Base-by-base conservation (phyloP, 192 early-diverging fungal genomes). In the Linnemannia hyalina region DNA sequence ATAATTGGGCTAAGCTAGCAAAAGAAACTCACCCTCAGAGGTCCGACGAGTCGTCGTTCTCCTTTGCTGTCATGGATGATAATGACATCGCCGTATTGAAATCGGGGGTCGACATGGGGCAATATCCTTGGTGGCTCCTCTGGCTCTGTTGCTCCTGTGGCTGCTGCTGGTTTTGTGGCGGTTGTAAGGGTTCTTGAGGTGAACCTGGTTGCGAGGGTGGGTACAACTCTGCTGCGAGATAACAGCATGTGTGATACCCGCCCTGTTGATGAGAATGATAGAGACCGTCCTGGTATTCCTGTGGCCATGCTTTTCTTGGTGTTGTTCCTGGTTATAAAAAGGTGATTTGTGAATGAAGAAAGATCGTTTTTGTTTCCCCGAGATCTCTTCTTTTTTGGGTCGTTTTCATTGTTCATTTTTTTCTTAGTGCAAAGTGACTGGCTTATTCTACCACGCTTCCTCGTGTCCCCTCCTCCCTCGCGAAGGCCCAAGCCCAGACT, bases 11-110 rank as follows among this genome's bases (percentile, higher is more conserved):
- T 11, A 26, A 65, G 0, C 4, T 65, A 20, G 35, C 35, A 35
- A 11, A 52, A 23, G 29, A 70, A 23, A 15, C 26, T 44, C 68
- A 81, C 80, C 63, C 44, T 74, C 36, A 85, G 49, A 26, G 83
- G 83, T 6, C 83, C 83, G 26, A 85, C 6, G 15, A 85, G 55
- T 18, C 70, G 38, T 23, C 83, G 49, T 0, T 85, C 83, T 20
- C 83, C 83, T 29, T 85, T 85, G 18, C n/a, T 46, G 42, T 80
- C 78, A 47, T 68, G 73, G 13, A 85, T n/a, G 32, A 85, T 32
- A n/a, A 85, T 46, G 10, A 85, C 83, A 80, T 85, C 83, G 2
- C 83, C 83, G 13, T 85, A 85, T 35, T 70, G 78, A 23, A 85
- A 85, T 3, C 60, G 32, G 9, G 83, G 83, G 23, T 85, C 78